Evolutionary conservation across 2,329 filamentous ascomycete species (phyloP), one percentile per base, ranked within the genome.

Genomic region (Diaporthe sp.): DNA sequence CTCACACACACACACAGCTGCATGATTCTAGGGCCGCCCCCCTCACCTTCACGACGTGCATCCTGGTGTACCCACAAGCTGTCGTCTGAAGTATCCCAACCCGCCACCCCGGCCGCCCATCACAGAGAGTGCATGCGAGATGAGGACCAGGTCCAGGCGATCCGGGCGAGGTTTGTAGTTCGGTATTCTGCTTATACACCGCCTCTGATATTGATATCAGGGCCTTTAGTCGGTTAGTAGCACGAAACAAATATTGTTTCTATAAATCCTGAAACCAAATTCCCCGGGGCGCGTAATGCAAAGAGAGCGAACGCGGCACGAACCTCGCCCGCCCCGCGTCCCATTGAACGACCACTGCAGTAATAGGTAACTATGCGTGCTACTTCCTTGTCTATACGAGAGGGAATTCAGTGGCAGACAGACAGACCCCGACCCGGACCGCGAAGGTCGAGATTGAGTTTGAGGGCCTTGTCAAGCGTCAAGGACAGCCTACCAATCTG

Each of bases 181-280:
- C 37, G 7, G 34, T 73, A 37, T 47, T 51, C 49, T 57, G 25
- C 22, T 44, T 22, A 72, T 60, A 58, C 42, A 60, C 70, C 58
- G n/a, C 55, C 60, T 39, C 47, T 67, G 71, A 73, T 73, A 53
- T 57, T 73, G 63, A 53, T 25, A 42, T 37, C 20, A 10, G 34
- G 65, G 49, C 9, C 31, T 17, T 8, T 55, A 28, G 49, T n/a
- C 55, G 65, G 34, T 28, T 39, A 39, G 42, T 47, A 74, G 71
- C 51, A 58, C 55, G 47, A 49, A 63, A 71, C 65, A 42, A 42
- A 61, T 53, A 39, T 37, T 72, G 51, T 61, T 61, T 67, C 63
- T 75, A 51, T 75, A 58, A 53, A 67, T 67, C 68, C 67, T 76
- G 75, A 76, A 76, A 76, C 75, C 28, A 13, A 42, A 47, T 42